Base-by-base conservation (phyloP, 2,329 filamentous ascomycete genomes). In the Massarina eburnea region DNA sequence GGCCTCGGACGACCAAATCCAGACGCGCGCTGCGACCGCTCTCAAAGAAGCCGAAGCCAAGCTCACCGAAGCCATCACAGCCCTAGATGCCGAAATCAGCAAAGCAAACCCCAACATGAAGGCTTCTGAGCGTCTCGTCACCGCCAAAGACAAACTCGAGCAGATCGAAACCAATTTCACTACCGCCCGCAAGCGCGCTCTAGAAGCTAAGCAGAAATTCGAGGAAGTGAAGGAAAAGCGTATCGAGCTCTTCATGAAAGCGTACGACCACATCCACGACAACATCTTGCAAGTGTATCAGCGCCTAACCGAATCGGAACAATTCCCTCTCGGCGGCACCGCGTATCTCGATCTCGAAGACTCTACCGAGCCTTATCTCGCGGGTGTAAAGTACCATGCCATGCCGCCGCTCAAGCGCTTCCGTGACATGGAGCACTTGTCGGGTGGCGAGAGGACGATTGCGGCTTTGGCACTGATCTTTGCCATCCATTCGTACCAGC, bases 341-440 rank as follows among this genome's bases (percentile, higher is more conserved):
- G 84, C 84, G 53, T 96, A 96, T 66, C 84, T 99, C 38, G 91
- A 96, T 64, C 91, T 95, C 68, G 91, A 96, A 67, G 92, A 99
- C 68, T 89, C 86, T n/a, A 91, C 96, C 54, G 92, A 95, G 63
- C 94, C 94, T 1, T 99, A 97, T 70, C 82, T 96, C 3, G 90
- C 89, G 32, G 94, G 94, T 24, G 91, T 99, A 73, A 96, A 96
- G 67, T 99, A 99, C 73, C 91, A 97, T 68, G 95, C 94, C 52
- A 99, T 97, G 91, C 94, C 94, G 17, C 94, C 94, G 1, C 83
- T 96, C 52, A 99, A 99, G 76, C 90, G 94, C 36, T 99, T 99
- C 81, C 83, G 94, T 60, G 95, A 99, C 70, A 99, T 99, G 94
- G 94, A 99, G 71, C 94, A 96, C 68, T 77, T 99, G 8, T 96